Evolutionary conservation across 208 protist genomes (phyloP).

Genomic region (Crithidia brevicula): DNA sequence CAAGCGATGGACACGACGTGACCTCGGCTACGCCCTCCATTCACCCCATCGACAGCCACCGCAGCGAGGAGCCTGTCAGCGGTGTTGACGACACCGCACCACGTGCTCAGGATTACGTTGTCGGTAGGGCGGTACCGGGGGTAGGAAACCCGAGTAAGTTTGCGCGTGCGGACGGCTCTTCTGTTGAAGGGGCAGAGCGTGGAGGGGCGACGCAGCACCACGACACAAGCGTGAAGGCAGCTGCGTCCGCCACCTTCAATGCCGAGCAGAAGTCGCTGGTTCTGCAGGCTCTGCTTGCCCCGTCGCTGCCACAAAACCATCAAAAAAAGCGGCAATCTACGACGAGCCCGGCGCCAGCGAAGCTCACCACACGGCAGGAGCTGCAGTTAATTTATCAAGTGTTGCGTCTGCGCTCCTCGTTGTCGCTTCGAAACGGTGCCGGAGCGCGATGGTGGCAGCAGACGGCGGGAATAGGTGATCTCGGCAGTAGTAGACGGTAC

Average conservation of each 20-base stretch:
- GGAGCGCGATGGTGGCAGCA: neutral
- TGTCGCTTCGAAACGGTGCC: no score
- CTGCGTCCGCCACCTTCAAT: neutral
- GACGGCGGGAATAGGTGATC: neutral
- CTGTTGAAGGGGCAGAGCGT: no score
- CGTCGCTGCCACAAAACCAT: neutral
- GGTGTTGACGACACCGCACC: no score
- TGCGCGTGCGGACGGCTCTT: no score
- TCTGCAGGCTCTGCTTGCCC: neutral
- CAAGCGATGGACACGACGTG: neutral
- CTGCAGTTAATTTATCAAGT: conserved; percentile 18
- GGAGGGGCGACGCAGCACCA: no score
- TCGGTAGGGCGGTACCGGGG: neutral
- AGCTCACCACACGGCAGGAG: conserved; percentile 2
- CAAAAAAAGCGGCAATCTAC: neutral
- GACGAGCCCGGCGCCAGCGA: no score
- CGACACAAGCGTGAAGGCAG: neutral
- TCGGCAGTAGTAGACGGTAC: neutral
- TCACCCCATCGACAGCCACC: no score
- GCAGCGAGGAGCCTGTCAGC: no score
- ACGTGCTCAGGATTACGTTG: neutral
- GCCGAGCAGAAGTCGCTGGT: neutral
- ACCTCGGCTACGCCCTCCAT: no score
- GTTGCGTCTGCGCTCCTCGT: conserved; percentile 7
- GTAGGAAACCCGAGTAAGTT: neutral